A percentile compares a stretch with the other conserved stretches of the same genome.
Evolutionary conservation across 1,284 basidiomycete species (phyloP).

Genomic region (Boletus sp.): DNA sequence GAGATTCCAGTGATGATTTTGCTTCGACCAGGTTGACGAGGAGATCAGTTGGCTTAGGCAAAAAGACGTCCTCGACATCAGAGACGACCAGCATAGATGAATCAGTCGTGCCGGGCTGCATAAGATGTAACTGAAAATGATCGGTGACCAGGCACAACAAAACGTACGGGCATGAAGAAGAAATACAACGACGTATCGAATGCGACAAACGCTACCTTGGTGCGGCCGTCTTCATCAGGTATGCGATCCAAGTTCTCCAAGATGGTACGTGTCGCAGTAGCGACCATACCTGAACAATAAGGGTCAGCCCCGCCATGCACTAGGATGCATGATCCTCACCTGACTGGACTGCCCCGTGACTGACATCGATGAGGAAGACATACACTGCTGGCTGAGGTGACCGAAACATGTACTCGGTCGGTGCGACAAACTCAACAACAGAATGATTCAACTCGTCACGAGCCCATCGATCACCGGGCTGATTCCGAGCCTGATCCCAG

Average conservation of each 20-base stretch:
- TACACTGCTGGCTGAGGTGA: slow-evolving; percentile 98
- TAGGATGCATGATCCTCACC: slow-evolving; percentile 45
- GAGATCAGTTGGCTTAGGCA: slow-evolving; percentile 95
- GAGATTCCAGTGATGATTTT: slow-evolving; percentile 78
- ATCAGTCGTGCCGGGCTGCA: slow-evolving; percentile 79
- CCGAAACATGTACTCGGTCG: slow-evolving; percentile 99
- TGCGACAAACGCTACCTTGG: slow-evolving; percentile 92
- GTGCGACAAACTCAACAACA: slow-evolving; percentile 96
- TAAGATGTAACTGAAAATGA: slow-evolving; percentile 1
- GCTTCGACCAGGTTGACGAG: slow-evolving; percentile 93
- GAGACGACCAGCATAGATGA: slow-evolving; percentile 97
- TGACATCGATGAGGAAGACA: slow-evolving; percentile 97
- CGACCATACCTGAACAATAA: slow-evolving; percentile 82
- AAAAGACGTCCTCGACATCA: slow-evolving; percentile 96
- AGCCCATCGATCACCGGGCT: slow-evolving; percentile 94
- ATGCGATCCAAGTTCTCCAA: slow-evolving; percentile 95
- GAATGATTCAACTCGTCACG: slow-evolving; percentile 93
- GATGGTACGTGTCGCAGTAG: slow-evolving; percentile 94
- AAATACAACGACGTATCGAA: slow-evolving; percentile 96
- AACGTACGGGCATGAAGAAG: slow-evolving; percentile 84
- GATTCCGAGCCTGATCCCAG: slow-evolving; percentile 94
- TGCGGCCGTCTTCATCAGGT: slow-evolving; percentile 93
- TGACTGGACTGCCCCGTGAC: slow-evolving; percentile 88
- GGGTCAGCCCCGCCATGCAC: slow-evolving; percentile 3
- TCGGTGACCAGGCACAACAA: background rate